Base-by-base conservation (phyloP, 495 filamentous ascomycete genomes). In the Neurospora sp. region DNA sequence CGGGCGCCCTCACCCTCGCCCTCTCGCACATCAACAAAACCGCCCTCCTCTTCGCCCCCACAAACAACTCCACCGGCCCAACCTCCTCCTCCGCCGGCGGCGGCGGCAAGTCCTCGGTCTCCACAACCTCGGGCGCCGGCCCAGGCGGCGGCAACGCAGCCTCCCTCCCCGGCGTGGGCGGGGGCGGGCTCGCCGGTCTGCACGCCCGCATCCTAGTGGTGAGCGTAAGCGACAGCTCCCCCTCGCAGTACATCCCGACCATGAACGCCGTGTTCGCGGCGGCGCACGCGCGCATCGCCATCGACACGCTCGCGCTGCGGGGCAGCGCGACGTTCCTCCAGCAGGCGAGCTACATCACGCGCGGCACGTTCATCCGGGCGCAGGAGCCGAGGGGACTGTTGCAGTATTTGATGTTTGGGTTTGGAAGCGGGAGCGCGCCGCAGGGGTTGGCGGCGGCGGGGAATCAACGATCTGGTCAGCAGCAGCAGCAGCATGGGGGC, bases 181-280 rank as follows among this genome's bases (percentile, higher is more conserved):
- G 70, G 72, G 79, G 77, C 53, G 77, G 75, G 27, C 78, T 82
- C 37, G 79, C 86, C 71, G 81, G 86, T 61, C 81, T 97, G 11
- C 89, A 92, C 77, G 89, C 91, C n/a, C 92, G 96, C 48, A 97
- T 98, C 77, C 80, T 99, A 70, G 88, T 93, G 12, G 82, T 96
- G 46, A 93, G 91, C 68, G 93, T 94, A 39, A 93, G 92, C 35
- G 91, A 91, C 73, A 91, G 93, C 82, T 86, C 94, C 5, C 90
- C 95, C 0, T 88, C 91, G 39, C 94, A 98, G 80, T 99, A 99
- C 83, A 98, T 98, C 71, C 92, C 95, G 2, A 92, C 97, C 68
- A 99, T 98, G 94, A 99, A 98, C 83, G 87, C 89, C 75, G 97
- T 98, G 48, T 99, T 99, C 81, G 96, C 96, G 11, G 94, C 94